Evolutionary conservation across 2,329 filamentous ascomycete genomes (phyloP), one percentile per base, ranked within the genome.

Genomic region (Colletotrichum theobromicola): DNA sequence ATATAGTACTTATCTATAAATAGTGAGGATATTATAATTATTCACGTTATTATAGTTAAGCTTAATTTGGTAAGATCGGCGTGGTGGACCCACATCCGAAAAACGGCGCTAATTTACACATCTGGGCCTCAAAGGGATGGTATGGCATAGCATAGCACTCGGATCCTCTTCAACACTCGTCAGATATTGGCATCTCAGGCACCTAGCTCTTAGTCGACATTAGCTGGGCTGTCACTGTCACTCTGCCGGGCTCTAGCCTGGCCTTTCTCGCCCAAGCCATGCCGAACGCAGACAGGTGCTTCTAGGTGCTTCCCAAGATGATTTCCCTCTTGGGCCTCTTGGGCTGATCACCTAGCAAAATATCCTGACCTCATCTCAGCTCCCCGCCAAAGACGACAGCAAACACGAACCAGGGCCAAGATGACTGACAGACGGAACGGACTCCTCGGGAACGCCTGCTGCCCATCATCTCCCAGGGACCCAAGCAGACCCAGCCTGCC

Each of bases 171-270:
- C 42, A 64, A 24, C 32, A 37, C 26, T 46, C 18, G 46, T 66
- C 67, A 58, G 55, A 28, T n/a, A 58, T 58, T n/a, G 26, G 55
- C 55, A 58, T 58, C 69, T 35, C 50, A 67, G 69, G 57, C 46
- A 72, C 55, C 65, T 69, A 21, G 57, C 34, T 18, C 65, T 64
- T 74, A 65, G 67, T 57, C 34, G 24, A 66, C 53, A 18, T 26
- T 71, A 62, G 61, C 67, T 35, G 62, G 53, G 37, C 68, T 62
- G 62, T 62, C 62, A 70, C 68, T 72, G 66, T 73, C 66, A 63
- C 55, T 58, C 30, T 73, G 70, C 58, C 66, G 60, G n/a, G 28
- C 67, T 21, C 46, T 42, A 66, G 63, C 32, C 24, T 60, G 21
- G n/a, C 46, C 30, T 32, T 18, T 32, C 30, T 60, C 12, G 57